phyloP scores from a whole-genome alignment of 306 rosid genomes.

The Malus asiatica region DNA sequence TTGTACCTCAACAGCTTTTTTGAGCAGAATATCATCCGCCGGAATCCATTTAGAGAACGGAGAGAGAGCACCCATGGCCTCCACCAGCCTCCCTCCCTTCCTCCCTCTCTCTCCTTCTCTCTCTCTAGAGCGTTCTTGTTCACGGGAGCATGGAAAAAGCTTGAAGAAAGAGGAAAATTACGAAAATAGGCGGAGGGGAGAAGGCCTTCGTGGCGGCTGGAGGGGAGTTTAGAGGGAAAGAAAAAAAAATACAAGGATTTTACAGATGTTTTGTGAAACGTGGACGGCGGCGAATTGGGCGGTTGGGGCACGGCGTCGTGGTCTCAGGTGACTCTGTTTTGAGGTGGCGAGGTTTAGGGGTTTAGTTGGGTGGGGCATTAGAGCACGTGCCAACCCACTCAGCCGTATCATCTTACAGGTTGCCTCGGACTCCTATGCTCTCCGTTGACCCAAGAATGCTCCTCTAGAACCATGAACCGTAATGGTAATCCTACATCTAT shows the following conservation, averaged over 20 bases:
- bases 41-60: slow-evolving; percentile 53
- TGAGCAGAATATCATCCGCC: slow-evolving; percentile 76
- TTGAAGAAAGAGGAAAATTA: background rate
- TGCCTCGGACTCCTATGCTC: background rate
- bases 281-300: slow-evolving; percentile 8
- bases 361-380: background rate
- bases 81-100: background rate
- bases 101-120: background rate
- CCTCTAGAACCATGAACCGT: background rate
- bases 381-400: slow-evolving; percentile 19
- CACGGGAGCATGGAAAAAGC: background rate
- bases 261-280: slow-evolving; percentile 10
- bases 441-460: background rate
- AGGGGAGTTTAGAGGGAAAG: slow-evolving; percentile 8
- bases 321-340: background rate
- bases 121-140: background rate
- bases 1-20: slow-evolving; percentile 79
- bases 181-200: background rate
- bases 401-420: background rate
- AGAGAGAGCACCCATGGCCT: slow-evolving; percentile 69
- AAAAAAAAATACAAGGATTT: background rate
- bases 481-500: no score
- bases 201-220: background rate
- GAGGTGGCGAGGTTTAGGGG: background rate
- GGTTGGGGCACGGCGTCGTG: background rate